Base-by-base conservation (phyloP, 129 eudicot genomes). In the Flaveria sonorensis region DNA sequence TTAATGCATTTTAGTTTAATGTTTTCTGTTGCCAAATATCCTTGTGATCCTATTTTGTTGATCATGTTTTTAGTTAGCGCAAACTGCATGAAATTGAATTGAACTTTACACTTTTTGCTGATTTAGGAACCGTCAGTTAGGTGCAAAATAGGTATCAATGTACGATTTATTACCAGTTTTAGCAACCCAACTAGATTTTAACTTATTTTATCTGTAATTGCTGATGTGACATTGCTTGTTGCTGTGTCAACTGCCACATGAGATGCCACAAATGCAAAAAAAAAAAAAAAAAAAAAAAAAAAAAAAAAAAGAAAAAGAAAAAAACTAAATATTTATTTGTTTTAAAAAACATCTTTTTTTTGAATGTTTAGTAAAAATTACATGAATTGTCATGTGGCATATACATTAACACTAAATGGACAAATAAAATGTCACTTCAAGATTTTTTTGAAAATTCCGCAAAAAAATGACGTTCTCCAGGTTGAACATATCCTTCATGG, bases 31-130 rank as follows among this genome's bases (percentile, higher is more conserved):
- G 5, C 72, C 28, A 60, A 69, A 39, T 36, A 62, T 70, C 18
- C 66, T n/a, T 9, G 53, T 73, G 30, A 73, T 73, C 14, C 40
- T 14, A 42, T 55, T 69, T 56, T 56, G 61, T 77, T 19, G 21
- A 53, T 77, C 67, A 46, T 70, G 59, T 23, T 69, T 61, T 30
- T 28, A 23, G 69, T 63, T 63, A 7, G 69, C 2, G 21, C 46
- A 63, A 63, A 63, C 46, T 63, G 12, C 19, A 32, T 7, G 20
- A 63, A 63, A 14, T 16, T 7, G 46, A 30, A 63, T 28, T 6
- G 46, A 63, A 63, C 69, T 63, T 63, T 36, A 63, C 69, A 30
- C 46, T 30, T 26, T 61, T 61, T 30, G 45, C 46, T 63, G 69
- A 63, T 28, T 63, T 63, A 63, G 43, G 21, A 63, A 15, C 45